Evolutionary conservation across 2,329 filamentous ascomycete genomes (phyloP).

Genomic region (Penicillium aurantiogriseum): DNA sequence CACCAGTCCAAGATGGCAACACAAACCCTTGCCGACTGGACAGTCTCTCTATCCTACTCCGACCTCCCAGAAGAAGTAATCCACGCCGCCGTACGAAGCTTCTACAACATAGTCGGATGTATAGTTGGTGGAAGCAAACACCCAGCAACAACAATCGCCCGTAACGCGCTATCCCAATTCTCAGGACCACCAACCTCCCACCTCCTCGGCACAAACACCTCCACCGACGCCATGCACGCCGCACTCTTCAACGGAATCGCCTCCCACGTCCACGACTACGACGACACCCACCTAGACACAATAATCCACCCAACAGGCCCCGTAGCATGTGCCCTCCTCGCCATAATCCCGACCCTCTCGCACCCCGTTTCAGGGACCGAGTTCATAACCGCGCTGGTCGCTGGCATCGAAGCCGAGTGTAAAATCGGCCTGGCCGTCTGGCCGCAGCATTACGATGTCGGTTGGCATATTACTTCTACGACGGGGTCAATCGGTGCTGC

Average conservation of each 20-base stretch:
- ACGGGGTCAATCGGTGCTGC: conserved; percentile 55
- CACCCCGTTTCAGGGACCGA: conserved; percentile 44
- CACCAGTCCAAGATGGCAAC: conserved; percentile 13
- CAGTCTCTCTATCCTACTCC: conserved; percentile 31
- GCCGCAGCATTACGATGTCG: conserved; percentile 55
- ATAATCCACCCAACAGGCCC: conserved; percentile 57
- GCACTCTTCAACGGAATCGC: conserved; percentile 56
- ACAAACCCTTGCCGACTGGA: conserved; percentile 44
- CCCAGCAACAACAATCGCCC: conserved; percentile 44
- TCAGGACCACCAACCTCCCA: conserved; percentile 39
- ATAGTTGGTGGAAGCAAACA: conserved; percentile 53
- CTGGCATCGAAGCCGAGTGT: conserved; percentile 54
- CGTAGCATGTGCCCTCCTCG: conserved; percentile 51
- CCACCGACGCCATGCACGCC: conserved; percentile 49
- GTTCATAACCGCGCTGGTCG: conserved; percentile 53
- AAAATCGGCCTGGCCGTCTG: conserved; percentile 54
- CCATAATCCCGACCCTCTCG: conserved; percentile 40
- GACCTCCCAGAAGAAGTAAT: conserved; percentile 44
- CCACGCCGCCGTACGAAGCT: conserved; percentile 47
- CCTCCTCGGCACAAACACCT: conserved; percentile 33
- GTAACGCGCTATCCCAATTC: conserved; percentile 38
- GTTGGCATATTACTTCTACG: conserved; percentile 39
- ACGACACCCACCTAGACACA: conserved; percentile 57
- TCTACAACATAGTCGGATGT: conserved; percentile 58
- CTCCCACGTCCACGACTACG: conserved; percentile 57